Percentiles rank a stretch among this genome's conserved stretches.
Conservation (phyloP, 139 green algal species). For the Chlamydomonas eustigma region DNA sequence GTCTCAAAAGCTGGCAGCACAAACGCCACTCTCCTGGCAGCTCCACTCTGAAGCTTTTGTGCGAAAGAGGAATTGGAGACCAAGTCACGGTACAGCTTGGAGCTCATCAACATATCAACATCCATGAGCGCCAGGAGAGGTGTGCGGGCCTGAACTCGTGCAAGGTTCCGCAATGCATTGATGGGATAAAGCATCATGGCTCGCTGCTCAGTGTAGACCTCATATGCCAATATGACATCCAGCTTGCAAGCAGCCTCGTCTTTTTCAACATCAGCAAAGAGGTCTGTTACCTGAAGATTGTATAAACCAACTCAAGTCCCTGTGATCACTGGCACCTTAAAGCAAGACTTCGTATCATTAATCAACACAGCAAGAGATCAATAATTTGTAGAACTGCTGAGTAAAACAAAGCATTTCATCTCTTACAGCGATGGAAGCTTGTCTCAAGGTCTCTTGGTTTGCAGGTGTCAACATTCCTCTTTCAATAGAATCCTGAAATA, state of each 20-base stretch:
- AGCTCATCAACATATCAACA: slow-evolving; percentile 34
- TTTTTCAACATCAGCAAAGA: slow-evolving; percentile 13
- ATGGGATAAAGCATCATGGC: slow-evolving; percentile 39
- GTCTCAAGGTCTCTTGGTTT: no score
- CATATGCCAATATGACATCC: slow-evolving; percentile 20
- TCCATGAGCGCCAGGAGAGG: slow-evolving; percentile 28
- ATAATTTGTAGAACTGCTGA: no score
- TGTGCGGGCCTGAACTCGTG: slow-evolving; percentile 23
- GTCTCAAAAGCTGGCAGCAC: slow-evolving; percentile 37
- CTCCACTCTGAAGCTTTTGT: background rate
- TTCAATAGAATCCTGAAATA: background rate
- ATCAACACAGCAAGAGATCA: background rate
- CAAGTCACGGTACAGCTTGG: background rate
- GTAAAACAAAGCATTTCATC: no score
- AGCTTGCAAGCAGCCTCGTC: slow-evolving; percentile 13
- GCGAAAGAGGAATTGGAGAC: background rate
- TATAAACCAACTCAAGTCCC: no score
- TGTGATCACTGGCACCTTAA: no score
- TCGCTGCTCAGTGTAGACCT: slow-evolving; percentile 13
- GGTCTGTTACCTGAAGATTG: slow-evolving; percentile 16
- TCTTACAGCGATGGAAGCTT: no score
- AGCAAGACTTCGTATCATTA: no score
- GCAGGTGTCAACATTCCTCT: background rate
- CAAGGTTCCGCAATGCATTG: slow-evolving; percentile 33
- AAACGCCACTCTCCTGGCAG: background rate